A percentile compares a stretch with the other conserved stretches of the same genome.
These are phyloP conservation scores for Rhodotorula sp. DNA, from an alignment of 1,284 basidiomycete genomes.

Conservation along the genomic window DNA sequence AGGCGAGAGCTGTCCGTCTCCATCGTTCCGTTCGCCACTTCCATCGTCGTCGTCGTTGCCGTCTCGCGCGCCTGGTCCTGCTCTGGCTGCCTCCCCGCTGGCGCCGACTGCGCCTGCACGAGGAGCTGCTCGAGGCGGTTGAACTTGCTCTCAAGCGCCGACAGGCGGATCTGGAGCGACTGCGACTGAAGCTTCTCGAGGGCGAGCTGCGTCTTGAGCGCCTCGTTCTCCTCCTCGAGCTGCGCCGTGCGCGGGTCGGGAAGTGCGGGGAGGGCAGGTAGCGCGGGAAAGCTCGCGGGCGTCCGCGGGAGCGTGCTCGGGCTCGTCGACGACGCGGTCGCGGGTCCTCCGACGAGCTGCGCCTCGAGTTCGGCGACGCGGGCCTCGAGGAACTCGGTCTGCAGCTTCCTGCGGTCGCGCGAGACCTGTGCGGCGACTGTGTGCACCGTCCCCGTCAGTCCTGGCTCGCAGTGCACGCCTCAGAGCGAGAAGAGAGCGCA, in stretches of 20 bases:
- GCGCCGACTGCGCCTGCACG: no score
- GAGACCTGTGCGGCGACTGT: conserved; percentile 19
- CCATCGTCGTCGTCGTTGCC: not conserved
- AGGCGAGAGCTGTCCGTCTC: conserved; percentile 34
- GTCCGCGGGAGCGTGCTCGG: not conserved
- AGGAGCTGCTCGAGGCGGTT: conserved; percentile 29
- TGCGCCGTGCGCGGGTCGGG: not conserved
- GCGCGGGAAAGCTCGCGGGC: not conserved
- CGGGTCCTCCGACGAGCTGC: not conserved
- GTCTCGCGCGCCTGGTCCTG: not conserved
- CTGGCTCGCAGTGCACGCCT: not conserved
- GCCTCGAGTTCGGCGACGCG: conserved; percentile 33
- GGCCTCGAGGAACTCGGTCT: conserved; percentile 19
- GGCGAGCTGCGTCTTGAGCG: conserved; percentile 29
- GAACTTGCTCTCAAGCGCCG: conserved; percentile 36
- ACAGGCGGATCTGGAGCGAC: conserved; percentile 33
- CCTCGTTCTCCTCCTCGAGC: conserved; percentile 35
- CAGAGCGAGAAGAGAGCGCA: not conserved
- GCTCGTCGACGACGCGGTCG: not conserved
- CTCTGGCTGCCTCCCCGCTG: not conserved
- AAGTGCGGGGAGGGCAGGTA: not conserved
- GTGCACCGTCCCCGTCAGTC: not conserved
- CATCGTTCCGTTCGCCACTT: not conserved
- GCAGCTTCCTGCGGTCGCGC: conserved; percentile 16
- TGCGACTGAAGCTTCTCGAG: conserved; percentile 32